Evolutionary conservation across 208 protist genomes (phyloP), one percentile per base, ranked within the genome.

Genomic region (Trypanosoma congolense): DNA sequence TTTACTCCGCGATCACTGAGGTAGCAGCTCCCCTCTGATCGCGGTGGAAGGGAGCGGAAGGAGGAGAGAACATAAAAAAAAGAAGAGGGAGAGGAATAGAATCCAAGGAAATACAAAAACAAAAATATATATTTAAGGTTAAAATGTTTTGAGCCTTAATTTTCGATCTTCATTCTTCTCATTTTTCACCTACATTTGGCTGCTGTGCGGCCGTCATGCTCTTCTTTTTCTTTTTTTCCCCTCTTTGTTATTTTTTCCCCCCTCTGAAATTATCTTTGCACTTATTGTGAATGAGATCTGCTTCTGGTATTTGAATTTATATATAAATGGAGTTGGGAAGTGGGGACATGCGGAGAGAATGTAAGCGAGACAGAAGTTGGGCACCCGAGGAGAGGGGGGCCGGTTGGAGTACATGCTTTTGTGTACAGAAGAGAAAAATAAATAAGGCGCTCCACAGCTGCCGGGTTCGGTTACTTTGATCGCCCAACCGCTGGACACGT

Each of bases 41-140:
- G 43, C 6, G 35, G 10, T 43, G 41, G 19, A 43, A 21, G 19
- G 9, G 4, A 29, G 19, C 18, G 44, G 16, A 10, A 45, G 30
- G 22, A 18, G 26, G 30, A 41, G 41, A 51, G 35, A 60, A 42
- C 24, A 29, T 46, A 18, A 57, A 33, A 43, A 43, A 42, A 44
- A 46, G 31, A 19, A 56, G 45, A 46, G 28, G 35, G 19, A 44
- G 21, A 29, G 3, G n/a, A 29, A 43, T 44, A 22, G 43, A 40
- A 14, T 28, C 8, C 5, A 24, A 18, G 24, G 2, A 3, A 36
- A 31, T n/a, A n/a, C n/a, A n/a, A n/a, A n/a, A n/a, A n/a, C n/a
- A n/a, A n/a, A n/a, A n/a, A n/a, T n/a, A n/a, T n/a, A n/a, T n/a
- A n/a, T n/a, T n/a, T n/a, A n/a, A n/a, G n/a, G n/a, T n/a, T n/a